phyloP scores from a whole-genome alignment of 768 basidiomycete genomes.

The Lactarius akahatsu region DNA sequence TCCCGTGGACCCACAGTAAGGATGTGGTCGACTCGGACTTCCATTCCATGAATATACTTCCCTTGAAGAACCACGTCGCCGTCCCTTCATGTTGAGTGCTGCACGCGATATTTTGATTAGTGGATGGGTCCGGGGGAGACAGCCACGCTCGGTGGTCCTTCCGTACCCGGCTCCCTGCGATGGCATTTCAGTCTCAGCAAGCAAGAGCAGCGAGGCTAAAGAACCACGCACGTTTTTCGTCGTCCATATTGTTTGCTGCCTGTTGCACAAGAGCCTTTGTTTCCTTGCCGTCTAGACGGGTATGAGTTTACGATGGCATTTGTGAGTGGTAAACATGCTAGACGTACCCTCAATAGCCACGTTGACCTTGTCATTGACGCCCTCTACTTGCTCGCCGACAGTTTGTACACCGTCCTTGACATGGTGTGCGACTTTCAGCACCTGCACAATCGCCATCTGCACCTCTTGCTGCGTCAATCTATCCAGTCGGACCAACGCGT shows the following conservation, averaged over 20 bases:
- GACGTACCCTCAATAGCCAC: too few relatives aligned
- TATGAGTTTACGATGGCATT: too few relatives aligned
- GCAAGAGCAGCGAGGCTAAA: too few relatives aligned
- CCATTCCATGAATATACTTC: background rate
- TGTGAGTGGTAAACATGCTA: too few relatives aligned
- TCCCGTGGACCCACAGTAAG: conserved; percentile 7
- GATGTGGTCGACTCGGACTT: background rate
- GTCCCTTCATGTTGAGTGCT: background rate
- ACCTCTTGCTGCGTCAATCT: too few relatives aligned
- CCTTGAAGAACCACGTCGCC: background rate
- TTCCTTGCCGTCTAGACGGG: too few relatives aligned
- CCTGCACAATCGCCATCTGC: too few relatives aligned
- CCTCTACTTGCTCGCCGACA: too few relatives aligned
- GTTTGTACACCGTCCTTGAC: background rate
- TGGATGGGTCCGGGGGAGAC: background rate
- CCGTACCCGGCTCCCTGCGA: background rate
- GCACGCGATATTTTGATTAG: background rate
- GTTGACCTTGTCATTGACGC: background rate
- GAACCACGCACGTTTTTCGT: background rate
- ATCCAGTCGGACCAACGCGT: too few relatives aligned
- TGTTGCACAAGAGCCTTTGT: too few relatives aligned
- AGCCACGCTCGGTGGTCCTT: background rate
- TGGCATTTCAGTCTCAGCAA: background rate
- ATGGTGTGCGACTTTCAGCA: too few relatives aligned
- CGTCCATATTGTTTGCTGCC: too few relatives aligned